phyloP scores from a whole-genome alignment of 345 rosid genomes.

The Arabis hirsuta region DNA sequence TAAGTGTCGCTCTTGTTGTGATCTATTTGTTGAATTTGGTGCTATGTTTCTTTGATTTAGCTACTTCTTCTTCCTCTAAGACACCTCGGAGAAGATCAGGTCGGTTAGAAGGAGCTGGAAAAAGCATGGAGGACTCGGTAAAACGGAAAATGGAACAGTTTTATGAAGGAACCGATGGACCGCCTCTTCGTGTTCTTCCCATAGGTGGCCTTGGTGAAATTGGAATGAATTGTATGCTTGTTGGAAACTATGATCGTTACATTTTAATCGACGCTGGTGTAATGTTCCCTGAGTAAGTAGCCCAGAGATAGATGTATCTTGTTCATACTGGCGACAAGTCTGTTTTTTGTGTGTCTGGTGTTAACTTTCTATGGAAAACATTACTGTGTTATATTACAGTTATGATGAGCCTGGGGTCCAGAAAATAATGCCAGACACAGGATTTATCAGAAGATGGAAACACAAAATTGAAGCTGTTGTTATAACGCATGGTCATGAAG shows the following conservation, averaged over 20 bases:
- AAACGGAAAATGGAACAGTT: constrained; percentile 96
- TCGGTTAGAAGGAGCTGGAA: constrained; percentile 78
- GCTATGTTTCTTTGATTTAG: constrained; percentile 25
- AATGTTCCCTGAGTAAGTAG: constrained; percentile 97
- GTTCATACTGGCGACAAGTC: constrained; percentile 6
- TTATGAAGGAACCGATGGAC: constrained; percentile 90
- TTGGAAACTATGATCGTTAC: constrained; percentile 92
- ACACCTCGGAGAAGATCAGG: constrained; percentile 59
- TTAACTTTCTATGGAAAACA: constrained; percentile 17
- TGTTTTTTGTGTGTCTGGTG: constrained; percentile 4
- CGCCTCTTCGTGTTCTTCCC: constrained; percentile 94
- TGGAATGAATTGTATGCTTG: constrained; percentile 99
- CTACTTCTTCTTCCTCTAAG: constrained; percentile 54
- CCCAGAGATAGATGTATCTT: neutral
- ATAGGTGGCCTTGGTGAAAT: constrained; percentile 98
- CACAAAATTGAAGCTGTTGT: constrained; percentile 97
- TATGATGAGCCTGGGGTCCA: constrained; percentile 93
- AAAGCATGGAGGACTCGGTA: constrained; percentile 96
- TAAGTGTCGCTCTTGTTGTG: constrained; percentile 12
- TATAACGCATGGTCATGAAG: constrained; percentile 99
- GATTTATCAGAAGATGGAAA: constrained; percentile 92
- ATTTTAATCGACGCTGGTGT: constrained; percentile 92
- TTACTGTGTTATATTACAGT: constrained; percentile 52
- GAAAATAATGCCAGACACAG: constrained; percentile 92
- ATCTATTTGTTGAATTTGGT: constrained; percentile 14